A percentile compares a stretch with the other conserved stretches of the same genome.
These are phyloP conservation scores for Bryoglossum gracile DNA, from an alignment of 495 filamentous ascomycete species.

Conservation along the genomic window DNA sequence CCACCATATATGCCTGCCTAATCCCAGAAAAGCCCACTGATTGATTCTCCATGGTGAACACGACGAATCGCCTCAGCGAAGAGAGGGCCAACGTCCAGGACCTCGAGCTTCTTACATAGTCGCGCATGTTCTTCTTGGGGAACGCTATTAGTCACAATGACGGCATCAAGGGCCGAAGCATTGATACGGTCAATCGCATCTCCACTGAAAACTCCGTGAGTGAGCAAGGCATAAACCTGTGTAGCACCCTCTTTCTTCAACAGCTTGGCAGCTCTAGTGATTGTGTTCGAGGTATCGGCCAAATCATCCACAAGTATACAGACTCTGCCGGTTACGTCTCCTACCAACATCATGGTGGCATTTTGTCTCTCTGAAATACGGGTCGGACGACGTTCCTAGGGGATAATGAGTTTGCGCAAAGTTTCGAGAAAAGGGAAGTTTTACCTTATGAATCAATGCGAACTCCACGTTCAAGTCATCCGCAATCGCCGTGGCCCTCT, in stretches of 20 bases:
- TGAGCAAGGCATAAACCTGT: constrained; percentile 81
- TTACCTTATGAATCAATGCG: constrained; percentile 95
- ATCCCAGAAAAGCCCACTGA: constrained; percentile 93
- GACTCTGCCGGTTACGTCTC: constrained; percentile 71
- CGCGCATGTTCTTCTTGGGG: constrained; percentile 75
- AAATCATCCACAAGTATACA: constrained; percentile 92
- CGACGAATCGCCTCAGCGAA: constrained; percentile 97
- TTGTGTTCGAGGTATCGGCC: constrained; percentile 92
- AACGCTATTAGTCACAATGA: constrained; percentile 91
- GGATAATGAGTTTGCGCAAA: constrained; percentile 32
- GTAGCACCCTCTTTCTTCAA: constrained; percentile 89
- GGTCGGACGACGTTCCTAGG: constrained; percentile 91
- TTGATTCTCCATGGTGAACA: constrained; percentile 96
- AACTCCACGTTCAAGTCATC: constrained; percentile 89
- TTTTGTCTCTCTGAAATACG: constrained; percentile 90
- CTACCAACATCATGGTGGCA: constrained; percentile 97
- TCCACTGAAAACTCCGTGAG: constrained; percentile 88
- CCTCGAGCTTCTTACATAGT: constrained; percentile 77
- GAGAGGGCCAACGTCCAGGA: constrained; percentile 83
- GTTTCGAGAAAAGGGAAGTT: constrained; percentile 23
- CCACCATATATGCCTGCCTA: constrained; percentile 42
- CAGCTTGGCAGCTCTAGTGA: constrained; percentile 93
- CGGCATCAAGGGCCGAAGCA: constrained; percentile 77
- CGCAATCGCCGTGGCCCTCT: constrained; percentile 93
- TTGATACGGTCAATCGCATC: constrained; percentile 94